Evolutionary conservation across 805 yeast genomes (phyloP).

Genomic region (Candida ascalaphidarum): DNA sequence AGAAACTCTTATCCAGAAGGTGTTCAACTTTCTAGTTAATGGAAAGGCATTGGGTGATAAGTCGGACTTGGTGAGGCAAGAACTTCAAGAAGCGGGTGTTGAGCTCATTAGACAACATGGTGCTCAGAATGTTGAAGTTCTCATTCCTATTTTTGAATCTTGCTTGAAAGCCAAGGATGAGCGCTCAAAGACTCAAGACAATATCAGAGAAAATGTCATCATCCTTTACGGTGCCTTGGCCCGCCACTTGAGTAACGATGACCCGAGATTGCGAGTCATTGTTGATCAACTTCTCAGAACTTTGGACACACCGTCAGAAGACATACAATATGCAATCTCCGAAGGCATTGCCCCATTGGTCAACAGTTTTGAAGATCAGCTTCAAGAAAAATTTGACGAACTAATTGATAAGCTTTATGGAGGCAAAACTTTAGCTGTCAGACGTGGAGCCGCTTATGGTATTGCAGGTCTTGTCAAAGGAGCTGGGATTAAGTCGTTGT

Average conservation of each 20-base stretch:
- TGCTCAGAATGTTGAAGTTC: slow-evolving; percentile 51
- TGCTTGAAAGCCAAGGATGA: slow-evolving; percentile 46
- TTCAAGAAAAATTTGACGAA: slow-evolving; percentile 46
- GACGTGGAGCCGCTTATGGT: slow-evolving; percentile 96
- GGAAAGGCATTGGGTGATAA: slow-evolving; percentile 68
- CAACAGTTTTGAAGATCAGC: slow-evolving; percentile 39
- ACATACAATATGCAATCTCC: slow-evolving; percentile 82
- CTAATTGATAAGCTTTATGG: slow-evolving; percentile 54
- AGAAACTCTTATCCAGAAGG: slow-evolving; percentile 32
- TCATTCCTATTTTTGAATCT: slow-evolving; percentile 75
- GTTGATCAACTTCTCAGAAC: slow-evolving; percentile 66
- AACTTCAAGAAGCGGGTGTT: slow-evolving; percentile 85
- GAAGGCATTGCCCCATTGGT: slow-evolving; percentile 83
- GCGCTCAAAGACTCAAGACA: slow-evolving; percentile 44
- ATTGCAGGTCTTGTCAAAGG: slow-evolving; percentile 91
- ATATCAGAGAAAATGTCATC: slow-evolving; percentile 69
- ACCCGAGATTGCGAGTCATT: slow-evolving; percentile 56
- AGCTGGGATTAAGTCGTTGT: slow-evolving; percentile 69
- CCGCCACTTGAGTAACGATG: slow-evolving; percentile 64
- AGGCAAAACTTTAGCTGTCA: slow-evolving; percentile 38
- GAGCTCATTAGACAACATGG: slow-evolving; percentile 64
- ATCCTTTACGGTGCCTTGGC: slow-evolving; percentile 89
- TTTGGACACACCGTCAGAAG: slow-evolving; percentile 79
- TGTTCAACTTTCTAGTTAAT: slow-evolving; percentile 58
- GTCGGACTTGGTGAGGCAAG: slow-evolving; percentile 65